Evolutionary conservation across 768 basidiomycete species (phyloP).

Genomic region (Galerina marginata): DNA sequence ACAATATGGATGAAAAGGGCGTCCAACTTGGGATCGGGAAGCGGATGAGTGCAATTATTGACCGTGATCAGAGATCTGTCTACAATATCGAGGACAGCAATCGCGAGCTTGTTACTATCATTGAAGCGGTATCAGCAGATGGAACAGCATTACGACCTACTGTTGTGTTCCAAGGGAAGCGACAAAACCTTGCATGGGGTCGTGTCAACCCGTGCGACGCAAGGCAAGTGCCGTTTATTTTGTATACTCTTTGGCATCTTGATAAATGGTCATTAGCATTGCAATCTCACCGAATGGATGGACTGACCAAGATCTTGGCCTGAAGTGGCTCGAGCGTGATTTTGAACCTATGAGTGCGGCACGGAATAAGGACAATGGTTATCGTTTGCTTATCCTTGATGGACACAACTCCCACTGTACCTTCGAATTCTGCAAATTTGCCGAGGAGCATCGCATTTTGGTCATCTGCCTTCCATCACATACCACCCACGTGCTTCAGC

Average conservation of each 20-base stretch:
- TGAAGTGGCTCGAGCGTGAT: conserved; percentile 36
- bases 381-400: conserved; percentile 40
- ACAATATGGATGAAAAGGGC: conserved; percentile 35
- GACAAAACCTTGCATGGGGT: conserved; percentile 26
- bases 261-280: conserved; percentile 35
- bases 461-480: conserved; percentile 42
- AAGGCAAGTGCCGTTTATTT: conserved; percentile 26
- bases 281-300: conserved; percentile 41
- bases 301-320: conserved; percentile 42
- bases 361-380: conserved; percentile 20
- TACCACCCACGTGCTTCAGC: conserved; percentile 42
- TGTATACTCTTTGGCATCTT: too few relatives aligned
- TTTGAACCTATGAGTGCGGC: conserved; percentile 33
- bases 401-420: conserved; percentile 44
- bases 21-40: conserved; percentile 27
- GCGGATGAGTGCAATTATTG: conserved; percentile 22
- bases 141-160: conserved; percentile 39
- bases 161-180: conserved; percentile 43
- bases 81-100: conserved; percentile 40
- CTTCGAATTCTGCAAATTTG: conserved; percentile 32
- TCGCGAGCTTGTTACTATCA: conserved; percentile 50
- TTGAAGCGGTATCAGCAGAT: conserved; percentile 50
- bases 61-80: conserved; percentile 28
- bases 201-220: conserved; percentile 32
- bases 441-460: conserved; percentile 31